Percentiles rank a stretch among this genome's conserved stretches.
Evolutionary conservation across 2,329 filamentous ascomycete species (phyloP).

Genomic region (Epichloe gansuensis): DNA sequence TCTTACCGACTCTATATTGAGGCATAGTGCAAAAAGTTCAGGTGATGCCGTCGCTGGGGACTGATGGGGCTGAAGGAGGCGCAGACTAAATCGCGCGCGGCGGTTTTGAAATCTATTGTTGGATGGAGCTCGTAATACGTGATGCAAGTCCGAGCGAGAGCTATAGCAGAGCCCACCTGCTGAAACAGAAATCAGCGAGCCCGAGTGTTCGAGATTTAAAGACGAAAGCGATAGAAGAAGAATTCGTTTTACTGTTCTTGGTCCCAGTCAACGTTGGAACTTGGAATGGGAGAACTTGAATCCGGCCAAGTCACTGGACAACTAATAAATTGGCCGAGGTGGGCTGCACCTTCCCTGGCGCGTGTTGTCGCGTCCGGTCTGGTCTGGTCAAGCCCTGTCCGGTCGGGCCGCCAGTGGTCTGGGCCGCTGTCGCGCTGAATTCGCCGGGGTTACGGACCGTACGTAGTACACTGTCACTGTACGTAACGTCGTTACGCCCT

Average conservation of each 20-base stretch:
- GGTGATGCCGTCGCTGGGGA: neutral
- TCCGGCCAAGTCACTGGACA: neutral
- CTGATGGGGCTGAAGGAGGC: neutral
- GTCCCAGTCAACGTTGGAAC: neutral
- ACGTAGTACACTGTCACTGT: no score
- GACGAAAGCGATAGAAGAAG: neutral
- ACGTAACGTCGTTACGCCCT: no score
- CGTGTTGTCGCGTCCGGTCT: neutral
- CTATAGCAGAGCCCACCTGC: neutral
- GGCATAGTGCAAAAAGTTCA: conserved; percentile 18
- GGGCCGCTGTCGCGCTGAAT: no score
- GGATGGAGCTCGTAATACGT: no score
- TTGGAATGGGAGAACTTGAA: neutral
- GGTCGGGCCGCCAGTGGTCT: neutral
- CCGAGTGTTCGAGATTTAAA: no score
- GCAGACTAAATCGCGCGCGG: neutral
- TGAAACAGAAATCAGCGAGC: neutral
- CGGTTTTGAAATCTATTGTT: neutral
- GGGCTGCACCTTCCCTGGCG: neutral
- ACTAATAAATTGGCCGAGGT: neutral
- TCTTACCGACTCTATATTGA: conserved; percentile 35
- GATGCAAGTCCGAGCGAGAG: neutral
- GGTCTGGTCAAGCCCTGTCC: neutral
- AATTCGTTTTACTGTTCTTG: neutral
- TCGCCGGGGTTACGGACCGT: no score